Evolutionary conservation across 768 basidiomycete species (phyloP).

Genomic region (Rossbeevera mucosa): DNA sequence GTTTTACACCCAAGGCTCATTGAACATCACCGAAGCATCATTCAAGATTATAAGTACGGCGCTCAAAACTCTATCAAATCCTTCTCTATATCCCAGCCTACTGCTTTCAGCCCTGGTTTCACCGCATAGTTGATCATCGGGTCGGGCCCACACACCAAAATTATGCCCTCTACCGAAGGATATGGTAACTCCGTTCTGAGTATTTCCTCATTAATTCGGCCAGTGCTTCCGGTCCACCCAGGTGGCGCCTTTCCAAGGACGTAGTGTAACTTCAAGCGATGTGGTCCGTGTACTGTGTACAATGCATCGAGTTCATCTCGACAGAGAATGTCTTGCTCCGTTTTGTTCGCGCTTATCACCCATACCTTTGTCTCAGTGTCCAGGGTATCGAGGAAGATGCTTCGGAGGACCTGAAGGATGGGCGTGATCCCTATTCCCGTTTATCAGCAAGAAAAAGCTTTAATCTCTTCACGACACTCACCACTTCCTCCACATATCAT

Average conservation of each 20-base stretch:
- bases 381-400: slow-evolving; percentile 37
- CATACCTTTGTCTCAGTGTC: slow-evolving; percentile 40
- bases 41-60: not conserved
- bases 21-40: not conserved
- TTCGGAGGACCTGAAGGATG: slow-evolving; percentile 51
- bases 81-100: slow-evolving; percentile 35
- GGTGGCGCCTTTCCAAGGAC: slow-evolving; percentile 34
- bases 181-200: slow-evolving; percentile 38
- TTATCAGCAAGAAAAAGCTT: not conserved
- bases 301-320: slow-evolving; percentile 45
- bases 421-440: slow-evolving; percentile 45
- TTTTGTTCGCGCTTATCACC: slow-evolving; percentile 46
- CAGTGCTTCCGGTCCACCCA: slow-evolving; percentile 39
- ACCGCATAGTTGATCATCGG: slow-evolving; percentile 34
- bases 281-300: slow-evolving; percentile 20
- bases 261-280: slow-evolving; percentile 41
- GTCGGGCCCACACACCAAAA: slow-evolving; percentile 51
- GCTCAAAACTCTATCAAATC: slow-evolving; percentile 35
- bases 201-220: slow-evolving; percentile 39
- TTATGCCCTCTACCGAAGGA: slow-evolving; percentile 35
- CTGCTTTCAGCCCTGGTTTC: slow-evolving; percentile 28
- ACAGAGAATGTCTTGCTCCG: slow-evolving; percentile 48
- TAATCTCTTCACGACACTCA: slow-evolving; percentile 13
- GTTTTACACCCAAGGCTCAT: not conserved
- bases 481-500: slow-evolving; percentile 59